Evolutionary conservation across 257 asterid genomes (phyloP).

Genomic region (Forsythia suspensa): DNA sequence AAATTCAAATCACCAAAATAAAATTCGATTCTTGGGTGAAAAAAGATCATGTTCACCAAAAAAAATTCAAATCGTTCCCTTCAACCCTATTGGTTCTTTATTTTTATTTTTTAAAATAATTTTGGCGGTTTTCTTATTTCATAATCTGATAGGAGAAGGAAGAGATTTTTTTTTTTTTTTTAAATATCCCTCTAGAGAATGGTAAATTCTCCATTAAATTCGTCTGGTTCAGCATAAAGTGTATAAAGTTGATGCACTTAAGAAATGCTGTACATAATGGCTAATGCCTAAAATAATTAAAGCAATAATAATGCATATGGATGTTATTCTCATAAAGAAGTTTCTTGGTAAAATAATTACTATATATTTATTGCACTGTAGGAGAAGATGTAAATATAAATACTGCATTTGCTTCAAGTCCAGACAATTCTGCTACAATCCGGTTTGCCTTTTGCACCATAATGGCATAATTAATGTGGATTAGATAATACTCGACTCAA

Average conservation of each 20-base stretch:
- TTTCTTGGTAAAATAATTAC: not conserved
- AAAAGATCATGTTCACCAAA: too few relatives aligned
- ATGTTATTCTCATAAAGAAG: not conserved
- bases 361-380: not conserved
- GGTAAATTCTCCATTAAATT: not conserved
- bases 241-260: not conserved
- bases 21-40: too few relatives aligned
- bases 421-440: not conserved
- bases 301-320: not conserved
- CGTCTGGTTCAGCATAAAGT: not conserved
- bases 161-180: too few relatives aligned
- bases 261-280: not conserved
- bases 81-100: too few relatives aligned
- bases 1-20: too few relatives aligned
- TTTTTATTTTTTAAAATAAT: too few relatives aligned
- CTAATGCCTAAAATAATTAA: not conserved
- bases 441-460: not conserved
- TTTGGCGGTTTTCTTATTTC: too few relatives aligned
- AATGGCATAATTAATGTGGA: too few relatives aligned
- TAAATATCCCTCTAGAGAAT: not conserved
- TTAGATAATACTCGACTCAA: not conserved
- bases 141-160: too few relatives aligned
- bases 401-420: not conserved
- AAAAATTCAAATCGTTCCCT: too few relatives aligned
- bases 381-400: not conserved